A percentile compares a stretch with the other conserved stretches of the same genome.
Conservation (phyloP, 257 asterid genomes). For the Voacanga thouarsii region DNA sequence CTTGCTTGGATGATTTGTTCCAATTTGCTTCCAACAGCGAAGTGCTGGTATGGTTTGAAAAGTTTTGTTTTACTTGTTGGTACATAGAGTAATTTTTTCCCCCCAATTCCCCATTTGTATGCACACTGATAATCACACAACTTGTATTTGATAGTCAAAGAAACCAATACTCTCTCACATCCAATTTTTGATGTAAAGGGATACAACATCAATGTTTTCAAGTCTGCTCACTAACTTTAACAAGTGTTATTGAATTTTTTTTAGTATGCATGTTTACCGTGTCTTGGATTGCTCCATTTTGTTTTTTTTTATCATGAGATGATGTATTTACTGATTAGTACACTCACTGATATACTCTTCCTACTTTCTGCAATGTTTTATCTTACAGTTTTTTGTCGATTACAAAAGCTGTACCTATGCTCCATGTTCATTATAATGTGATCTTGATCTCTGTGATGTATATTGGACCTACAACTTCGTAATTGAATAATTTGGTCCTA, state of each 20-base stretch:
- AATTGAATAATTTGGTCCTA: not conserved
- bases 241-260: not conserved
- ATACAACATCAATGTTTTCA: constrained; percentile 31
- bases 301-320: constrained; percentile 1
- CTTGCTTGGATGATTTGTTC: constrained; percentile 10
- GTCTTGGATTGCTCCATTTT: not conserved
- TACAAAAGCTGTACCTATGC: not conserved
- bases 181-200: constrained; percentile 48
- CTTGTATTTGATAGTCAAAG: constrained; percentile 34
- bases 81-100: constrained; percentile 23
- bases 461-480: not conserved
- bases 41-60: constrained; percentile 24
- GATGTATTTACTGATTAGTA: not conserved
- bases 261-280: not conserved
- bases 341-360: not conserved
- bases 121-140: constrained; percentile 33
- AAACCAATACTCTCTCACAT: constrained; percentile 29
- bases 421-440: not conserved
- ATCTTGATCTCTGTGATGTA: not conserved
- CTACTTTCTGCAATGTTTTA: not conserved
- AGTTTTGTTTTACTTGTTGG: constrained; percentile 24
- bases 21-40: constrained; percentile 20
- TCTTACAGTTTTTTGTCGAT: not conserved
- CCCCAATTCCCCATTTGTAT: constrained; percentile 28
- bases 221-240: not conserved